These are phyloP conservation scores for Cymbopogon flexuosus DNA, from an alignment of 202 grass and related monocot genomes.

Conservation along the genomic window DNA sequence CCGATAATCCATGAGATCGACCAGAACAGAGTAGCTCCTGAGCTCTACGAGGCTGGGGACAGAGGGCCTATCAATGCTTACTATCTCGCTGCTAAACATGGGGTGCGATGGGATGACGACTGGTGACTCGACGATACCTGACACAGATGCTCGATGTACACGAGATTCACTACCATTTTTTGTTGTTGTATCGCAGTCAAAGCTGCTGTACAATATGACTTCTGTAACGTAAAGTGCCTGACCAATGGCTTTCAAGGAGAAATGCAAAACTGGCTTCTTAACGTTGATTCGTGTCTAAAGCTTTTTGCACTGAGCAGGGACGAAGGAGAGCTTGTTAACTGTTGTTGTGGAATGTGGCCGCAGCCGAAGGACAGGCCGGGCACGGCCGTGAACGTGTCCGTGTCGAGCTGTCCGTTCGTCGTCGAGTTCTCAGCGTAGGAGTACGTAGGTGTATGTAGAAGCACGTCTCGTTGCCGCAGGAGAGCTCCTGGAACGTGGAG, in stretches of 20 bases:
- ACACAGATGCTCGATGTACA: not conserved
- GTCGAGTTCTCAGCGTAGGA: conserved; percentile 19
- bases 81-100: conserved; percentile 86
- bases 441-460: no score
- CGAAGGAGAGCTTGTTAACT: no score
- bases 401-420: not conserved
- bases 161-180: not conserved
- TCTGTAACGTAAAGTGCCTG: not conserved
- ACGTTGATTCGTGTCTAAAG: no score
- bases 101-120: conserved; percentile 77
- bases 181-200: not conserved
- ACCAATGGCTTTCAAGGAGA: not conserved
- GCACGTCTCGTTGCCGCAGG: not conserved
- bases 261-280: not conserved
- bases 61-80: conserved; percentile 76
- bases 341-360: no score
- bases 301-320: no score
- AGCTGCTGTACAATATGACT: not conserved
- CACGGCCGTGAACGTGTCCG: not conserved
- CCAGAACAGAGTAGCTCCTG: conserved; percentile 59
- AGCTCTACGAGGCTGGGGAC: conserved; percentile 73
- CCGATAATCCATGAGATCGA: conserved; percentile 76
- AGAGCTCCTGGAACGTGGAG: not conserved
- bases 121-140: conserved; percentile 23
- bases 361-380: no score